A percentile compares a stretch with the other conserved stretches of the same genome.
Evolutionary conservation across 1,284 basidiomycete genomes (phyloP).

Genomic region (Uromyces viciae-fabae): DNA sequence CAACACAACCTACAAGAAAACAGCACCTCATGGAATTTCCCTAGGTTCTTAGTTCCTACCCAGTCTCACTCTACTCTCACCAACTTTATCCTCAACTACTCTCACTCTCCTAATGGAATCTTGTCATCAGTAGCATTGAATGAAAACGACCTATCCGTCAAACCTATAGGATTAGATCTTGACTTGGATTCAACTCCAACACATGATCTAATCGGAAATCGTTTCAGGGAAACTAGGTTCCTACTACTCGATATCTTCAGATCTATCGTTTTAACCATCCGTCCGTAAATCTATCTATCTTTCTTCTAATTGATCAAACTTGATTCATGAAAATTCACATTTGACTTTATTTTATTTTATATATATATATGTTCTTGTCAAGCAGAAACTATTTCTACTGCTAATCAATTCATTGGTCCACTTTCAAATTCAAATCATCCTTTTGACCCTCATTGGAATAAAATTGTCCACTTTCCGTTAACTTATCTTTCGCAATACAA

Average conservation of each 20-base stretch:
- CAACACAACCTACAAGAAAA: too few species aligned
- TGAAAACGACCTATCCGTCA: conserved; percentile 27
- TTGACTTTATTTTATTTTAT: too few species aligned
- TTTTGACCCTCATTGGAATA: not conserved
- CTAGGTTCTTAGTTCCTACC: conserved; percentile 1
- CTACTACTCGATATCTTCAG: conserved; percentile 21
- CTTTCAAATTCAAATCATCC: conserved; percentile 9
- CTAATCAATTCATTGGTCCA: conserved; percentile 21
- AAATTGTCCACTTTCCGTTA: not conserved
- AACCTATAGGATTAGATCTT: conserved; percentile 22
- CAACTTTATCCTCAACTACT: conserved; percentile 19
- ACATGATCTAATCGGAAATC: not conserved
- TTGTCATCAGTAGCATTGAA: conserved; percentile 17
- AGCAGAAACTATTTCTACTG: conserved; percentile 13
- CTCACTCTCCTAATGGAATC: not conserved
- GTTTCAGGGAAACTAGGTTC: conserved; percentile 1
- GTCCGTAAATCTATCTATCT: not conserved
- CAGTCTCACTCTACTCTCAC: conserved; percentile 14
- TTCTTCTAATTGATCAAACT: not conserved
- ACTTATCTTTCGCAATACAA: conserved; percentile 11
- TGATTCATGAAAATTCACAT: too few species aligned
- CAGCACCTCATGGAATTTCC: too few species aligned
- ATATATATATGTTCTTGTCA: not conserved
- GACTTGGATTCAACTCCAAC: not conserved
- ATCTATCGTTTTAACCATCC: not conserved